phyloP scores from a whole-genome alignment of 345 rosid genomes.

The Brassica rapa region DNA sequence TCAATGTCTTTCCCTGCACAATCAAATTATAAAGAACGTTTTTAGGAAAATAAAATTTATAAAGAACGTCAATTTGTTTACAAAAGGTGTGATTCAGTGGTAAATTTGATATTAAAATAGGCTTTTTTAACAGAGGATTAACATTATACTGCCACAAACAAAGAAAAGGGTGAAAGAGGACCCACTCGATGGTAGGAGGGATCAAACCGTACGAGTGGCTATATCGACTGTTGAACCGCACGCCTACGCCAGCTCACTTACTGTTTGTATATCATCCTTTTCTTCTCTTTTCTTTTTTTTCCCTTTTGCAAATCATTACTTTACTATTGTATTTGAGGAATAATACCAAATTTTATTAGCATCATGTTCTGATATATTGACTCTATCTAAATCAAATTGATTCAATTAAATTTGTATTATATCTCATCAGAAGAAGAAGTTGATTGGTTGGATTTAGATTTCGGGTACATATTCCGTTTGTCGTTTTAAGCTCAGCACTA shows the following conservation, averaged over 20 bases:
- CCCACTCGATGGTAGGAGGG: constrained; percentile 10
- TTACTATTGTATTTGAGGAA: not conserved
- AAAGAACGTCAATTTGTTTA: not conserved
- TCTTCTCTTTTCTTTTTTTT: not conserved
- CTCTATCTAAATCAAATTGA: not conserved
- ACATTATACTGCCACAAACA: not conserved
- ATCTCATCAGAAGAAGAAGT: not conserved
- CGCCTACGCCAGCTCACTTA: constrained; percentile 14
- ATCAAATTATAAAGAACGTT: not conserved
- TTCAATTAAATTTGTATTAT: constrained; percentile 5
- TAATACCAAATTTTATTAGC: not conserved
- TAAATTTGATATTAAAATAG: not conserved
- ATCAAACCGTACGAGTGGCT: constrained; percentile 12
- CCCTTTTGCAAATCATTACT: constrained; percentile 10
- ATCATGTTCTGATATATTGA: not conserved
- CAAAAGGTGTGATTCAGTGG: not conserved
- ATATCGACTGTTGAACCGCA: constrained; percentile 33
- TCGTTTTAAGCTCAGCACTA: constrained; percentile 15
- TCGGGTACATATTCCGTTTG: constrained; percentile 19
- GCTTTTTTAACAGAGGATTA: not conserved
- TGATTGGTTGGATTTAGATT: constrained; percentile 28
- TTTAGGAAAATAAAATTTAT: no score
- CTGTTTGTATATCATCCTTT: constrained; percentile 10
- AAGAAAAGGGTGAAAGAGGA: constrained; percentile 1
- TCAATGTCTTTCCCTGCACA: not conserved